These are phyloP conservation scores for Phytomonas sp. DNA, from an alignment of 208 protist species.

Conservation along the genomic window DNA sequence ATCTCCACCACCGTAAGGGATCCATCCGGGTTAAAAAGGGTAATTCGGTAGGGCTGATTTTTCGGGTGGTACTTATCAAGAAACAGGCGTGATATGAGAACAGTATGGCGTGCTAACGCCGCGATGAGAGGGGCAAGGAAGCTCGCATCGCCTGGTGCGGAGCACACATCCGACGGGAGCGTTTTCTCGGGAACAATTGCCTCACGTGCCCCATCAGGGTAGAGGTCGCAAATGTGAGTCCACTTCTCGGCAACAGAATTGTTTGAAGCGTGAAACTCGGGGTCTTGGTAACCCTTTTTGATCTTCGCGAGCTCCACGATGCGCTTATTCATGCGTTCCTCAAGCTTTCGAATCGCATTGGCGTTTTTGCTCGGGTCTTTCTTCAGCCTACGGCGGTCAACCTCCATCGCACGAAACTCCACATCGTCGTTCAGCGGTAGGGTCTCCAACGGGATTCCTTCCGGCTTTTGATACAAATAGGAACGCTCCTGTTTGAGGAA, in stretches of 20 bases:
- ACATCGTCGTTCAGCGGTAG: slow-evolving; percentile 54
- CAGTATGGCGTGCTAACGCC: slow-evolving; percentile 46
- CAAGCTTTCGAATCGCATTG: slow-evolving; percentile 14
- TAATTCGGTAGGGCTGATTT: slow-evolving; percentile 65
- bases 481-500: slow-evolving; percentile 59
- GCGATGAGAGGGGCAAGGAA: slow-evolving; percentile 77
- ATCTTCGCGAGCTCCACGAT: slow-evolving; percentile 46
- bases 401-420: slow-evolving; percentile 58
- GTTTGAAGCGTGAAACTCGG: slow-evolving; percentile 66
- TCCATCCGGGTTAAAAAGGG: slow-evolving; percentile 70
- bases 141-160: slow-evolving; percentile 29
- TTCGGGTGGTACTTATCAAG: slow-evolving; percentile 53
- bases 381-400: slow-evolving; percentile 28
- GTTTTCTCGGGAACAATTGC: slow-evolving; percentile 45
- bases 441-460: slow-evolving; percentile 60
- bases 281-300: slow-evolving; percentile 70
- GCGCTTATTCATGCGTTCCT: slow-evolving; percentile 34
- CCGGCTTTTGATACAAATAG: slow-evolving; percentile 62
- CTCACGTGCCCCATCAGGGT: slow-evolving; percentile 60
- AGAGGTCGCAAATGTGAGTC: slow-evolving; percentile 67
- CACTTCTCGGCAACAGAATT: slow-evolving; percentile 58
- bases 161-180: slow-evolving; percentile 43
- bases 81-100: slow-evolving; percentile 61
- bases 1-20: slow-evolving; percentile 54
- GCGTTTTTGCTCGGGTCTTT: slow-evolving; percentile 40